Conservation (phyloP, 2,329 filamentous ascomycete species). For the Bipolaris zeicola region DNA sequence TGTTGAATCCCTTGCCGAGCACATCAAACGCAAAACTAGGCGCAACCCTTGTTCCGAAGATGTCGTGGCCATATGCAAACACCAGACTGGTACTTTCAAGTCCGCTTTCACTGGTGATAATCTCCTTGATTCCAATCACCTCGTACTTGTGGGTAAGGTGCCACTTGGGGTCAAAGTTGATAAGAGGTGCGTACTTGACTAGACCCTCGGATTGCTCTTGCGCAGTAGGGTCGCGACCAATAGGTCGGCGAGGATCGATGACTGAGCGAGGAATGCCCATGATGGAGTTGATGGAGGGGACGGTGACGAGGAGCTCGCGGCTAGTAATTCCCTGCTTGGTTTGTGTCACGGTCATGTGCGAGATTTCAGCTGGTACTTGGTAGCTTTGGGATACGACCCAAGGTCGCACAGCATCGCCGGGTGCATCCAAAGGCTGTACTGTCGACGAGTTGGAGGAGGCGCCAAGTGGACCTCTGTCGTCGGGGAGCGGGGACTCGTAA, state of each 20-base stretch:
- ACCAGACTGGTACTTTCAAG: constrained; percentile 92
- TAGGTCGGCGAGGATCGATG: constrained; percentile 84
- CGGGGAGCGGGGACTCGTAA: constrained; percentile 81
- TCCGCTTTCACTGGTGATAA: constrained; percentile 76
- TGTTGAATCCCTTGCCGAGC: constrained; percentile 91
- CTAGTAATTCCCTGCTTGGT: constrained; percentile 91
- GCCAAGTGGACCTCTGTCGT: constrained; percentile 82
- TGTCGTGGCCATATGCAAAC: constrained; percentile 84
- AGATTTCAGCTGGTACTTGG: constrained; percentile 78
- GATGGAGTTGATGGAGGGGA: constrained; percentile 75
- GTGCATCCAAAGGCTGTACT: constrained; percentile 67
- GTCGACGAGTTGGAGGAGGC: constrained; percentile 75
- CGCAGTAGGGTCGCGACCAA: constrained; percentile 80
- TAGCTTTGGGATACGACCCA: constrained; percentile 80
- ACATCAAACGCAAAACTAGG: constrained; percentile 92
- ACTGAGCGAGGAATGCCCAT: constrained; percentile 77
- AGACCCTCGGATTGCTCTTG: constrained; percentile 85
- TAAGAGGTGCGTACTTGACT: constrained; percentile 71
- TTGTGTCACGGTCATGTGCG: constrained; percentile 79
- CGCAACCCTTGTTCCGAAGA: constrained; percentile 85
- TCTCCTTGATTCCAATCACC: constrained; percentile 72
- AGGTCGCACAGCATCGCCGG: constrained; percentile 66
- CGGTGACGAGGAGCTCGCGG: constrained; percentile 78
- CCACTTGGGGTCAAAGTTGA: constrained; percentile 84
- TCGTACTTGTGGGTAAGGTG: constrained; percentile 82